Percentiles rank a stretch among this genome's conserved stretches.
These are phyloP conservation scores for Ustilago cynodontis DNA, from an alignment of 1,284 basidiomycete genomes.

Conservation along the genomic window DNA sequence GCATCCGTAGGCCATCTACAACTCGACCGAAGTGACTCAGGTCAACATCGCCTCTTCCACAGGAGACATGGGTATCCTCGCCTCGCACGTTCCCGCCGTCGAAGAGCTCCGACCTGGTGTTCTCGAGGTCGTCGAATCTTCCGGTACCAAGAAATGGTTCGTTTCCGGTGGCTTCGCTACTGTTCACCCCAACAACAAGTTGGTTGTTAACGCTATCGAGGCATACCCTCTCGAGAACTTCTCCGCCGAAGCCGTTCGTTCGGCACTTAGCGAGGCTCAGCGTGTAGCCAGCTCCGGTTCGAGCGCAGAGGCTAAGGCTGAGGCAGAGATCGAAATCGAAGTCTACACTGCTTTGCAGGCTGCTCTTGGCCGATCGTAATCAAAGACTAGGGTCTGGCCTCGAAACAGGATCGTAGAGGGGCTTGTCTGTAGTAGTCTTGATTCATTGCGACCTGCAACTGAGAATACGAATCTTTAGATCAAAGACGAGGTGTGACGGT, in stretches of 20 bases:
- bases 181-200: slow-evolving; percentile 95
- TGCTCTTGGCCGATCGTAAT: slow-evolving; percentile 74
- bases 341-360: slow-evolving; percentile 95
- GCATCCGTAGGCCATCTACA: slow-evolving; percentile 55
- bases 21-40: slow-evolving; percentile 62
- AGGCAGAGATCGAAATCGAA: slow-evolving; percentile 93
- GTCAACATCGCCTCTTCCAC: slow-evolving; percentile 65
- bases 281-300: slow-evolving; percentile 84
- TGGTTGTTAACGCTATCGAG: slow-evolving; percentile 97
- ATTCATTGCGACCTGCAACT: not conserved
- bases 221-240: slow-evolving; percentile 92
- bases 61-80: slow-evolving; percentile 70
- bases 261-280: slow-evolving; percentile 89
- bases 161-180: slow-evolving; percentile 97
- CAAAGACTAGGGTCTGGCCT: not conserved
- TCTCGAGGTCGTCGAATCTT: slow-evolving; percentile 67
- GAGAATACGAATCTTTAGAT: slow-evolving; percentile 28
- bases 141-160: slow-evolving; percentile 67
- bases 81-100: slow-evolving; percentile 68
- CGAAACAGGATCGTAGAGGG: too few species aligned
- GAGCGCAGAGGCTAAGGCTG: slow-evolving; percentile 91
- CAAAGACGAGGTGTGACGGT: not conserved
- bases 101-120: slow-evolving; percentile 69
- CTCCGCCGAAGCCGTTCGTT: slow-evolving; percentile 87
- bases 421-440: not conserved